Percentiles rank a stretch among this genome's conserved stretches.
These are phyloP conservation scores for Lecanicillium sp. DNA, from an alignment of 2,329 filamentous ascomycete genomes.

Conservation along the genomic window DNA sequence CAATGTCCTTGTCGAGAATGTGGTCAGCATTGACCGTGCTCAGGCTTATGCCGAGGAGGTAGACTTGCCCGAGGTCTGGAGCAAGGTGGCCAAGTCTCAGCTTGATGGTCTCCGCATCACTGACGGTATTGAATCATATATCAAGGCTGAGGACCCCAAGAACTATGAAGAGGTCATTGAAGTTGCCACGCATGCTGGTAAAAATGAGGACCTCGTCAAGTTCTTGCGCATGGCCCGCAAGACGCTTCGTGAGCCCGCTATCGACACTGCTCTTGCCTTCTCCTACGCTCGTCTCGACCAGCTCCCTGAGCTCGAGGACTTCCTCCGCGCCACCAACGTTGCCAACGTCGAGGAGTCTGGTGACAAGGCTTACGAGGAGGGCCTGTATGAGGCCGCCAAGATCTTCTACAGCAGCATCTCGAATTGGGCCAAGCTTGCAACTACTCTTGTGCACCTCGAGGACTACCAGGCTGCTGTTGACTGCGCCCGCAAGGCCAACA, in stretches of 20 bases:
- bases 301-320: constrained; percentile 89
- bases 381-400: constrained; percentile 91
- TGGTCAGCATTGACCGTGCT: constrained; percentile 95
- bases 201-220: constrained; percentile 96
- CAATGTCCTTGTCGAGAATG: constrained; percentile 87
- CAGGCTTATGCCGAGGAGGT: constrained; percentile 94
- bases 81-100: constrained; percentile 95
- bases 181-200: constrained; percentile 87
- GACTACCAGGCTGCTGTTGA: constrained; percentile 98
- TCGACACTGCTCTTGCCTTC: constrained; percentile 92
- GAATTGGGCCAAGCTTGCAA: constrained; percentile 98
- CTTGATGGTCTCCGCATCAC: constrained; percentile 88
- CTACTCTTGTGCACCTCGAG: constrained; percentile 90
- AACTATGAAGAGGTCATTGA: constrained; percentile 97
- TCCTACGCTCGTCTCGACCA: constrained; percentile 88
- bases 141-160: constrained; percentile 83
- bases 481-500: constrained; percentile 96
- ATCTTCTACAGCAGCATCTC: constrained; percentile 98
- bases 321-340: constrained; percentile 86
- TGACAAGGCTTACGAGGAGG: constrained; percentile 95
- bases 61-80: constrained; percentile 93
- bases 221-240: constrained; percentile 96
- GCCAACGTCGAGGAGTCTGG: constrained; percentile 94
- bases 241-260: constrained; percentile 84
- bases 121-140: constrained; percentile 94